Percentiles rank a stretch among this genome's conserved stretches.
These are phyloP conservation scores for Skeletonema tropicum DNA, from an alignment of 108 stramenopile species.

Conservation along the genomic window DNA sequence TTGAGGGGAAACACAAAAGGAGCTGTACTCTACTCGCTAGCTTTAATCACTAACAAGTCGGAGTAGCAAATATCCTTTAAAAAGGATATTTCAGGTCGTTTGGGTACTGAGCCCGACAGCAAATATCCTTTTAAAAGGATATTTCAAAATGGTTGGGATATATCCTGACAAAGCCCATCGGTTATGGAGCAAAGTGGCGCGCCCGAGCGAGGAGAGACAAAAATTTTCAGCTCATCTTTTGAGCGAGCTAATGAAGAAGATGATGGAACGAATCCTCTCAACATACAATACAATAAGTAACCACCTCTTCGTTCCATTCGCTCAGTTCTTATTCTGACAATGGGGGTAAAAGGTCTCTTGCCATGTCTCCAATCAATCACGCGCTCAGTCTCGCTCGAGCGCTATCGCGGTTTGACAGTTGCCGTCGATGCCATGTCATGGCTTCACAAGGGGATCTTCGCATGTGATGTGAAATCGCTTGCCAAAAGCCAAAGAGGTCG, in stretches of 20 bases:
- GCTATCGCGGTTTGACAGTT: constrained; percentile 55
- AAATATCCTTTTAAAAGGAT: too few relatives aligned
- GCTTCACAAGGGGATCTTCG: constrained; percentile 57
- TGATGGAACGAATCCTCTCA: background rate
- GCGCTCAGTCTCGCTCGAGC: constrained; percentile 40
- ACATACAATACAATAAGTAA: too few relatives aligned
- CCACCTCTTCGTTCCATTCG: background rate
- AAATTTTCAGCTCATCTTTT: background rate
- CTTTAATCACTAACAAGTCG: too few relatives aligned
- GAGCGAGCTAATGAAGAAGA: too few relatives aligned
- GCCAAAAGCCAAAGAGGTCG: constrained; percentile 35
- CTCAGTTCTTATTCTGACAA: constrained; percentile 13
- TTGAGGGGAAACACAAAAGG: too few relatives aligned
- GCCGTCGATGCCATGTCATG: constrained; percentile 67
- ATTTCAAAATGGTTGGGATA: too few relatives aligned
- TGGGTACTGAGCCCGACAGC: too few relatives aligned
- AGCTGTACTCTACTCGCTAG: too few relatives aligned
- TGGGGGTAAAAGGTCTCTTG: constrained; percentile 65
- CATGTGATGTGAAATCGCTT: constrained; percentile 46
- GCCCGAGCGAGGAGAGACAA: background rate
- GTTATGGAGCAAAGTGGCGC: too few relatives aligned
- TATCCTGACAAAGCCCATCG: too few relatives aligned
- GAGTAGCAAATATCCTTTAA: too few relatives aligned
- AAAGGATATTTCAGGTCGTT: too few relatives aligned
- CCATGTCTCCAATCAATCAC: constrained; percentile 52